A percentile compares a stretch with the other conserved stretches of the same genome.
Conservation (phyloP, 2,329 filamentous ascomycete species). For the Alternaria hordeiaustralica region DNA sequence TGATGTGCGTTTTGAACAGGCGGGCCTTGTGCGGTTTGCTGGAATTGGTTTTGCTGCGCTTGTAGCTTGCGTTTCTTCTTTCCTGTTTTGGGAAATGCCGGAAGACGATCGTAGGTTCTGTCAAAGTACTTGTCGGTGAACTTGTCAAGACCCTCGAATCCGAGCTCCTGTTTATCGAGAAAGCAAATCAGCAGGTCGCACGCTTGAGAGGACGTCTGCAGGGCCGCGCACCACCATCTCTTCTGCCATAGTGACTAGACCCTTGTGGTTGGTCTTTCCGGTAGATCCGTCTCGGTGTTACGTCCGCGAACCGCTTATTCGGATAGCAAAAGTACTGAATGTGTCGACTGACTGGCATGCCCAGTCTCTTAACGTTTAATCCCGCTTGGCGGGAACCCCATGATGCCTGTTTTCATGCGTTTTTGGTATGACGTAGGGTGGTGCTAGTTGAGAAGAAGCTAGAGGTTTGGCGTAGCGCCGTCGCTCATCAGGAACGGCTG, state of each 20-base stretch:
- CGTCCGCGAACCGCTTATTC: slow-evolving; percentile 3
- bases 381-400: neutral
- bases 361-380: slow-evolving; percentile 1
- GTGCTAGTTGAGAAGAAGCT: slow-evolving; percentile 3
- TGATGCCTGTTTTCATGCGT: slow-evolving; percentile 10
- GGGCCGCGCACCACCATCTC: slow-evolving; percentile 34
- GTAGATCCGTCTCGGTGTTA: slow-evolving; percentile 16
- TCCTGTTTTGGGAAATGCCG: slow-evolving; percentile 14
- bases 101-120: slow-evolving; percentile 26
- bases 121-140: slow-evolving; percentile 41
- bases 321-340: neutral
- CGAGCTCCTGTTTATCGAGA: slow-evolving; percentile 38
- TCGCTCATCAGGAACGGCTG: slow-evolving; percentile 6
- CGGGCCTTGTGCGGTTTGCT: neutral
- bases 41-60: slow-evolving; percentile 7
- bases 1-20: neutral
- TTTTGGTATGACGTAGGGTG: slow-evolving; percentile 8
- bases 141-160: slow-evolving; percentile 43
- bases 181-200: slow-evolving; percentile 16
- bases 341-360: neutral
- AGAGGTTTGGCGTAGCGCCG: slow-evolving; percentile 1
- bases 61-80: slow-evolving; percentile 17
- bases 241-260: slow-evolving; percentile 26
- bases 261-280: slow-evolving; percentile 19
- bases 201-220: neutral